phyloP scores from a whole-genome alignment of 192 early-diverging fungal genomes.

The Podila clonocystis region DNA sequence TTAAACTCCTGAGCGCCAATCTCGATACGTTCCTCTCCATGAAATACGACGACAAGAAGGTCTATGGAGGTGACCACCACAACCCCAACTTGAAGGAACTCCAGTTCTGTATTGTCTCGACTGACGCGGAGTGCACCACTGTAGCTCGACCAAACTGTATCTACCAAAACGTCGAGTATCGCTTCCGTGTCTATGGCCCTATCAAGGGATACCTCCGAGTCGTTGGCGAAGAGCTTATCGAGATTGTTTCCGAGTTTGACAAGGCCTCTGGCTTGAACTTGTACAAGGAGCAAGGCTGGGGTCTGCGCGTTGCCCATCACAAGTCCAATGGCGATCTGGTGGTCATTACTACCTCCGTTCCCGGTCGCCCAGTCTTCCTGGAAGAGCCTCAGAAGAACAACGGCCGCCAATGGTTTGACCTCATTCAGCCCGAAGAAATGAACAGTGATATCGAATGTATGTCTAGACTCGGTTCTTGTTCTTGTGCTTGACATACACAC shows the following conservation, averaged over 20 bases:
- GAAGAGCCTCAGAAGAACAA: too few species aligned
- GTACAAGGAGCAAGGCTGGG: too few species aligned
- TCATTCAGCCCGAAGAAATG: too few species aligned
- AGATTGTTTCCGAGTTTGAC: too few species aligned
- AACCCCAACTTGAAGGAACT: not conserved
- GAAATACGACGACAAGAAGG: not conserved
- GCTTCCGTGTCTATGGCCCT: constrained; percentile 1
- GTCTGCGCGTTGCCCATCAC: too few species aligned
- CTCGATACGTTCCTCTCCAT: not conserved
- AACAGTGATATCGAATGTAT: too few species aligned
- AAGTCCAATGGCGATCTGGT: too few species aligned
- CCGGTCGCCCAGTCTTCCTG: too few species aligned
- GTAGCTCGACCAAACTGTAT: constrained; percentile 4
- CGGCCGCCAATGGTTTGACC: too few species aligned
- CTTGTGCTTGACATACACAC: not conserved
- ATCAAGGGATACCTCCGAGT: constrained; percentile 6
- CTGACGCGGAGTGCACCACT: not conserved
- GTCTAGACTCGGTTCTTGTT: not conserved
- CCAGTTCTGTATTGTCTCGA: constrained; percentile 17
- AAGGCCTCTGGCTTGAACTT: too few species aligned
- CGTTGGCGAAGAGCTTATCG: too few species aligned
- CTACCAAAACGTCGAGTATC: constrained; percentile 19
- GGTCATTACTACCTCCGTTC: too few species aligned
- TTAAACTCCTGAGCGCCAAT: not conserved
- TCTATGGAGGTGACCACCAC: not conserved